phyloP scores from a whole-genome alignment of 106 monocot species.

The Phalaenopsis aphrodite region DNA sequence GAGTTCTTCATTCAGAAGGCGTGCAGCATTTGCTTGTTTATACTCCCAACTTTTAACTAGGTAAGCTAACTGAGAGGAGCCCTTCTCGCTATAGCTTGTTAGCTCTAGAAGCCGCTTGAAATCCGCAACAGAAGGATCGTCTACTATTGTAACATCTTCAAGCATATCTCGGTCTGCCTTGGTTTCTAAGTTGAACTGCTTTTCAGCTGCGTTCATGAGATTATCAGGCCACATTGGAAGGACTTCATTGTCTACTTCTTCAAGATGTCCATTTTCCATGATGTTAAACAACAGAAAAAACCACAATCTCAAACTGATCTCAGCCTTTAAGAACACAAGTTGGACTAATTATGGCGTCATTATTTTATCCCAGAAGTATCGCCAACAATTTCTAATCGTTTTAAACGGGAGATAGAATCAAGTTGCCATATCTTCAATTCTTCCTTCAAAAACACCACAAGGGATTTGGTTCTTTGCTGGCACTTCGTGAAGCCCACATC shows the following conservation, averaged over 20 bases:
- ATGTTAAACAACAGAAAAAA: neutral
- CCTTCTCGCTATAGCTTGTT: slow-evolving; percentile 54
- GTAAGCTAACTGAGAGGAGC: slow-evolving; percentile 57
- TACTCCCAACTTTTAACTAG: slow-evolving; percentile 60
- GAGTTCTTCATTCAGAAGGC: slow-evolving; percentile 65
- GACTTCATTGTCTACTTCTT: slow-evolving; percentile 31
- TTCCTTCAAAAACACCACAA: neutral
- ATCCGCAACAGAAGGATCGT: slow-evolving; percentile 40
- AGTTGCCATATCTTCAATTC: neutral
- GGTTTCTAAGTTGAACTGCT: slow-evolving; percentile 65
- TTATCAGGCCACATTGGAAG: slow-evolving; percentile 62
- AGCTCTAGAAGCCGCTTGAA: slow-evolving; percentile 45
- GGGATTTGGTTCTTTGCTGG: neutral
- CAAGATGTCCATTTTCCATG: slow-evolving; percentile 49
- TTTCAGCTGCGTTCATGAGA: slow-evolving; percentile 35
- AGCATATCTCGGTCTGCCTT: slow-evolving; percentile 42
- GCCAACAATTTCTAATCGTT: neutral
- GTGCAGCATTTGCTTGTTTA: slow-evolving; percentile 52
- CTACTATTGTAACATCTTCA: slow-evolving; percentile 33
- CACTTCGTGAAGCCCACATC: neutral
- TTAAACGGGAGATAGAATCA: slow-evolving; percentile 3
- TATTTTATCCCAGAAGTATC: neutral
- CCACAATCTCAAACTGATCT: slow-evolving; percentile 3
- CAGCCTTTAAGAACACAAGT: neutral
- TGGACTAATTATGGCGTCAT: neutral